Base-by-base conservation (phyloP, 805 yeast genomes). In the Tetrapisispora namnaoensis region DNA sequence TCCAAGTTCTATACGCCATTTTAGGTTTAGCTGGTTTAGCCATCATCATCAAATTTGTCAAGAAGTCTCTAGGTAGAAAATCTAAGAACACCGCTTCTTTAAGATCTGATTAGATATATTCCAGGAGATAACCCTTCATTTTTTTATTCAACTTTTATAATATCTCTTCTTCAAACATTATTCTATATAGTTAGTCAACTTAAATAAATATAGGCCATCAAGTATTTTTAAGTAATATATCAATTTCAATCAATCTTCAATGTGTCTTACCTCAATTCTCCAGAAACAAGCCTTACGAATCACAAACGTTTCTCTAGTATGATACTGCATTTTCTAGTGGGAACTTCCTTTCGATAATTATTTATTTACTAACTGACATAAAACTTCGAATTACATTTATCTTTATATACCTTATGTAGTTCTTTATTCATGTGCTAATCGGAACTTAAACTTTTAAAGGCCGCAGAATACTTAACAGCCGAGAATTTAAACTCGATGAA, bases 1-100 rank as follows among this genome's bases (percentile, higher is more conserved):
- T 37, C 17, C 47, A 48, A 32, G 21, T 21, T 17, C 34, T 48
- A 35, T 48, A 41, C 42, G 36, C n/a, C 30, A 28, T 46, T 16
- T 34, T 35, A 24, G 47, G 44, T 39, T 36, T 48, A 35, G 46
- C 40, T 10, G 47, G 36, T 20, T 13, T 48, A 30, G 39, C 30
- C 27, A 35, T 48, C 17, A 18, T 48, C 5, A 32, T 43, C n/a
- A 21, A 18, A 20, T 11, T 44, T n/a, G 38, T 44, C 17, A 44
- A 16, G 13, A 44, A 48, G 17, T 24, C 37, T 7, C 32, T 44
- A 35, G 17, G 17, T 5, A 44, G 18, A 21, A 39, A 18, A 18
- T 44, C 47, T 2, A 42, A 42, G 37, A 48, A 48, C 27, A 32
- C 42, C 16, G 47, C 45, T 28, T 38, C 50, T 16, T 39, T 48